phyloP scores from a whole-genome alignment of 805 yeast species.

The Candida alai region DNA sequence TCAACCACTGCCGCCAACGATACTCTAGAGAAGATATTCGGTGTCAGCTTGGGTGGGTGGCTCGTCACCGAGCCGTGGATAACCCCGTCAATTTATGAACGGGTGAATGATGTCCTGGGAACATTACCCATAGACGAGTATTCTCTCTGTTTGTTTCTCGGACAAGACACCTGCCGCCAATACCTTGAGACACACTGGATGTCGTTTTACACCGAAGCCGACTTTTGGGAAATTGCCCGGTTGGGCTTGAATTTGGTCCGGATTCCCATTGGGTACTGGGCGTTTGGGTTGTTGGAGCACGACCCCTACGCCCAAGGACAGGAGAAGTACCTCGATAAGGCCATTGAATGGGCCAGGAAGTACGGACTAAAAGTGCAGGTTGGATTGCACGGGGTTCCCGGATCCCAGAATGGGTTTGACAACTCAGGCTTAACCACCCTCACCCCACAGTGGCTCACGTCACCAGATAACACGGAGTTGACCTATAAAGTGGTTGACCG shows the following conservation, averaged over 20 bases:
- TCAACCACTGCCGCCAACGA: neutral
- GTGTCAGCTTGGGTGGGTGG: constrained; percentile 61
- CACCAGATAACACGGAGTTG: constrained; percentile 9
- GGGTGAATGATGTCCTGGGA: constrained; percentile 20
- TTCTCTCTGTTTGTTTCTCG: constrained; percentile 45
- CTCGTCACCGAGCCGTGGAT: constrained; percentile 67
- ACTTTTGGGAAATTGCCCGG: constrained; percentile 47
- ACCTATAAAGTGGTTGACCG: constrained; percentile 13
- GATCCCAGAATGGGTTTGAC: constrained; percentile 86
- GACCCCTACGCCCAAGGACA: constrained; percentile 74
- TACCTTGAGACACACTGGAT: constrained; percentile 54
- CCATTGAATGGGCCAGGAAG: constrained; percentile 64
- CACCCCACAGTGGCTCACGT: constrained; percentile 14
- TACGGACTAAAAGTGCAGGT: constrained; percentile 65
- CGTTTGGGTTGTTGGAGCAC: constrained; percentile 44
- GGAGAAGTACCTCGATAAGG: constrained; percentile 58
- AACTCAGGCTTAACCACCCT: constrained; percentile 62
- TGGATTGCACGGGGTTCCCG: constrained; percentile 81
- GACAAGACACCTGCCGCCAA: constrained; percentile 37
- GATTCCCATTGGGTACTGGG: constrained; percentile 83
- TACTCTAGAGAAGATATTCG: constrained; percentile 10
- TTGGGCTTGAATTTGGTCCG: constrained; percentile 66
- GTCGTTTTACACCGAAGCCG: constrained; percentile 56
- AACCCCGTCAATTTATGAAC: constrained; percentile 57
- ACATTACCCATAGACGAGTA: constrained; percentile 60